These are phyloP conservation scores for Murraya koenigii DNA, from an alignment of 345 rosid genomes.

Conservation along the genomic window DNA sequence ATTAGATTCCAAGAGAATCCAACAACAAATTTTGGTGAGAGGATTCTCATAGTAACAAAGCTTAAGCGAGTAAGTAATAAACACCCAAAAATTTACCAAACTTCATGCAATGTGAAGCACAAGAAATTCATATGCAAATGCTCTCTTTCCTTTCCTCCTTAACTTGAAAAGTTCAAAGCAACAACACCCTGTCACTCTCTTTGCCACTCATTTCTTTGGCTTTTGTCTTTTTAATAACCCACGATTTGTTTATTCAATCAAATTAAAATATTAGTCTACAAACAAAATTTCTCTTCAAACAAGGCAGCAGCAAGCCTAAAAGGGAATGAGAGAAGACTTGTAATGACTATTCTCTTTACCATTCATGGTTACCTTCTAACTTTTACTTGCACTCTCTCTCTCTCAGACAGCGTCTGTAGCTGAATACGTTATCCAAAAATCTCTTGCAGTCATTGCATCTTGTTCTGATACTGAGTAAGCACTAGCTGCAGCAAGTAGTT, in stretches of 20 bases:
- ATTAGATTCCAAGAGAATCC: neutral
- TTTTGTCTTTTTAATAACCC: conserved; percentile 8
- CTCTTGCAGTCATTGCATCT: neutral
- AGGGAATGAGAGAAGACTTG: conserved; percentile 29
- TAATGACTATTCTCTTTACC: conserved; percentile 10
- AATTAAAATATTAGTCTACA: neutral
- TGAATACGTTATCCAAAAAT: conserved; percentile 33
- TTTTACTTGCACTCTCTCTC: neutral
- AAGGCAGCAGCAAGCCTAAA: conserved; percentile 32
- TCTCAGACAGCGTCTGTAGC: conserved; percentile 10
- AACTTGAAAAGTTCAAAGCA: conserved; percentile 41
- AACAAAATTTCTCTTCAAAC: conserved; percentile 9
- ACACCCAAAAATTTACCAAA: neutral
- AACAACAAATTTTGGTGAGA: neutral
- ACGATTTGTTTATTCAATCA: neutral
- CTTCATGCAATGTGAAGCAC: conserved; percentile 26
- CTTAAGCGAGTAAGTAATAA: neutral
- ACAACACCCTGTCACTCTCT: conserved; percentile 52
- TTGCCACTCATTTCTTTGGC: conserved; percentile 42
- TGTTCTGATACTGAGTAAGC: neutral
- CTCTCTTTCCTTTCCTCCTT: neutral
- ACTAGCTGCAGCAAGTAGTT: neutral
- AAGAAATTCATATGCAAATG: conserved; percentile 7
- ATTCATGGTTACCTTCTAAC: conserved; percentile 24
- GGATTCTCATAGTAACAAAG: neutral